phyloP scores from a whole-genome alignment of 2,329 filamentous ascomycete species.

The Fusarium sp. region DNA sequence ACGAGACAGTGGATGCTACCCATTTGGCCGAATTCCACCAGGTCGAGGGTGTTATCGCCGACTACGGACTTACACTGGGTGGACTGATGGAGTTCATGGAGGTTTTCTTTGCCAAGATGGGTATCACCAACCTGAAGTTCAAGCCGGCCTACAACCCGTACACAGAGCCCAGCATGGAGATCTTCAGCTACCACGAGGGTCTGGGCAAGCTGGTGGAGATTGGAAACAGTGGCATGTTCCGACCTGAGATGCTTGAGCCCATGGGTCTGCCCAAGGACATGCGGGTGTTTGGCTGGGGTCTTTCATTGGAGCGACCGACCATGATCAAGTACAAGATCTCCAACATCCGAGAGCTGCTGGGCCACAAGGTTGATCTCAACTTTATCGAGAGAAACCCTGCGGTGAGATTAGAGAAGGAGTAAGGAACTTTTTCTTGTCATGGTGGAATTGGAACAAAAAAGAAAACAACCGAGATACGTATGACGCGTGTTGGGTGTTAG shows the following conservation, averaged over 20 bases:
- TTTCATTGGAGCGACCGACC: constrained; percentile 92
- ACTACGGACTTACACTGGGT: constrained; percentile 92
- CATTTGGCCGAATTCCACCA: constrained; percentile 99
- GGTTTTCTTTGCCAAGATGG: constrained; percentile 97
- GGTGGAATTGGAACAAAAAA: constrained; percentile 12
- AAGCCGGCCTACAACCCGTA: constrained; percentile 98
- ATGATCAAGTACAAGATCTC: constrained; percentile 96
- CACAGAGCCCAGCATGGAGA: constrained; percentile 97
- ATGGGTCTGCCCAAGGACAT: constrained; percentile 95
- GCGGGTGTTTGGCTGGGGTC: constrained; percentile 92
- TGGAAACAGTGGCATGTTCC: constrained; percentile 98
- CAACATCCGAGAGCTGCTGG: constrained; percentile 92
- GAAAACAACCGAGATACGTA: constrained; percentile 12
- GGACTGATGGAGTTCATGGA: constrained; percentile 94
- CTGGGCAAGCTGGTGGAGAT: constrained; percentile 95
- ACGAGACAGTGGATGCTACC: constrained; percentile 96
- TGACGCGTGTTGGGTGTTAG: constrained; percentile 6
- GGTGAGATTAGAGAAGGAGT: constrained; percentile 88
- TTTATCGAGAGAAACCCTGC: constrained; percentile 95
- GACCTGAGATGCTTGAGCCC: constrained; percentile 94
- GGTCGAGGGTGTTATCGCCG: constrained; percentile 97
- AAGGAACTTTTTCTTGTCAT: constrained; percentile 42
- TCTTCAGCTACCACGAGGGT: constrained; percentile 94
- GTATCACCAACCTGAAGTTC: constrained; percentile 86
- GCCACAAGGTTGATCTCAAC: constrained; percentile 93